Evolutionary conservation across 192 early-diverging fungal species (phyloP).

Genomic region (Backusella liffmaniae): DNA sequence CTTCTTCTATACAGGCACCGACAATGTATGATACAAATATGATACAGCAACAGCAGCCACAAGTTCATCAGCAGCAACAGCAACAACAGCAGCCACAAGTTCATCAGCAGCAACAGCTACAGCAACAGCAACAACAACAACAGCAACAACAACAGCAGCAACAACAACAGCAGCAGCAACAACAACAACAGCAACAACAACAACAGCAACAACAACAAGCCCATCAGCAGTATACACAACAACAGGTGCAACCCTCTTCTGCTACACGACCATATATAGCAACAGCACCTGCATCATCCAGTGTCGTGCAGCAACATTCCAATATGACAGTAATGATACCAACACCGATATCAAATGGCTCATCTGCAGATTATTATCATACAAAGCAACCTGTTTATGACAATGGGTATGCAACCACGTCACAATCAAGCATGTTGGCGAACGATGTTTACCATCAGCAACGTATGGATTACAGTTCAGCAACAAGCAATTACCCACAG

Average conservation of each 20-base stretch:
- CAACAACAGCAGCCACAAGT: neutral
- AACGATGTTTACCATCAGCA: neutral
- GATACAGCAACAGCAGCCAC: conserved; percentile 1
- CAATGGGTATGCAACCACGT: neutral
- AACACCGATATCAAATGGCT: neutral
- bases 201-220: neutral
- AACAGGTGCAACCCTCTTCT: neutral
- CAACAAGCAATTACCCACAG: neutral
- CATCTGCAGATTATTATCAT: conserved; percentile 3
- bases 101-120: neutral
- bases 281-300: neutral
- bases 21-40: neutral
- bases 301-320: neutral
- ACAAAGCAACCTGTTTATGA: neutral
- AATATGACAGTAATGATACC: conserved; percentile 5
- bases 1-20: neutral
- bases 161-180: too few relatives aligned
- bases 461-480: neutral
- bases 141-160: neutral
- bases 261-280: neutral
- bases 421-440: neutral
- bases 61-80: neutral
- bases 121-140: neutral
- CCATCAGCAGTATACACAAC: neutral
- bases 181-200: neutral